Base-by-base conservation (phyloP, 2,329 filamentous ascomycete genomes). In the Hypoxylon sp. region DNA sequence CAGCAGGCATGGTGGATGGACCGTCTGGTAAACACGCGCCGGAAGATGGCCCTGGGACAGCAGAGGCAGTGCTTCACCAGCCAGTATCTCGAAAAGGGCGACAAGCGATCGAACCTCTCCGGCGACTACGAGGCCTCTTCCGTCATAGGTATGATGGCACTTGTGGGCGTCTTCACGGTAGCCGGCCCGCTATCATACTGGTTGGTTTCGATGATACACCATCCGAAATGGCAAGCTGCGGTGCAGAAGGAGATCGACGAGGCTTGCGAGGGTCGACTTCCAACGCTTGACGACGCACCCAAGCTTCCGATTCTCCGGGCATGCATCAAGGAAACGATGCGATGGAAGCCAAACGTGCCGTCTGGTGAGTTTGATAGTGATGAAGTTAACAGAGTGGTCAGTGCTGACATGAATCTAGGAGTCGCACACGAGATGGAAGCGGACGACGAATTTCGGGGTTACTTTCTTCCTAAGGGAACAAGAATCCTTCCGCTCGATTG, bases 1-100 rank as follows among this genome's bases (percentile, higher is more conserved):
- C 83, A 86, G 62, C 80, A 84, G 62, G 78, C 72, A 0, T 85
- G 82, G 79, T 86, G 82, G 79, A 81, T 84, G 81, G 74, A 81
- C 5, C 76, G 78, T n/a, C 73, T 84, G 0, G 44, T 75, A 1
- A 73, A 70, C 4, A 78, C 78, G 4, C 75, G 78, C 15, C 70
- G 70, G 28, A 78, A 79, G 56, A 81, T 82, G 76, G 72, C 72
- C 2, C 74, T 67, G 13, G 79, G 79, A n/a, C 63, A 76, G 48
- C 77, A 80, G 59, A 72, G 80, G 13, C 72, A 75, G 6, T 81
- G 79, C 63, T 78, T 79, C 69, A 80, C 79, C 1, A 70, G 73
- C 11, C 77, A 80, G 46, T 81, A 79, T 39, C 73, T 82, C 4
- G 79, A 82, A 56, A 79, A 68, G 53, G 69, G 69, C 2, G 62